Evolutionary conservation across 179 eudicot genomes (phyloP), one percentile per base, ranked within the genome.

Genomic region (Pouteria campechiana): DNA sequence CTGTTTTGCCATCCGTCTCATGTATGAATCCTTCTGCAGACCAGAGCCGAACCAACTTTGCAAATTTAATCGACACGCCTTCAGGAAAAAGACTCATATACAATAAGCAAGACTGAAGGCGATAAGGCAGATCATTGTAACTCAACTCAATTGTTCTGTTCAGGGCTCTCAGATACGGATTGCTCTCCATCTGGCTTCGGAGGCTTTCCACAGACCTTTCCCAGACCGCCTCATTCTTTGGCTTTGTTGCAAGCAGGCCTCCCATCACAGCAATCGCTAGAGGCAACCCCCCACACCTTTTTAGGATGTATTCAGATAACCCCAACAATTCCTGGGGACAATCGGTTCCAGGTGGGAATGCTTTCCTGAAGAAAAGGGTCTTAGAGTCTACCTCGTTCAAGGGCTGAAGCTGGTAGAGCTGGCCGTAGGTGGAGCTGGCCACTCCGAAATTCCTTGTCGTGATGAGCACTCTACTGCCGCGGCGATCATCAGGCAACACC

Each of bases 11-110:
- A 5, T 16, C 38, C 10, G 11, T 45, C 15, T 6, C 25, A 21
- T 37, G 23, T 14, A 55, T 52, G 24, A 55, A 55, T 12, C 53
- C 39, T 38, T 55, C 52, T 7, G 53, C 46, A 3, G 46, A 20
- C 61, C 52, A 55, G 35, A 36, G 23, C 14, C 39, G 19, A n/a
- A 36, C 6, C 7, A 55, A n/a, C 8, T 20, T n/a, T 20, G 5
- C 17, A 9, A 14, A 25, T 5, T 18, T 17, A 14, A 55, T 45
- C 14, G 12, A 1, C 15, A 27, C 14, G 28, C 46, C 52, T 16
- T 55, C 38, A 1, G 61, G 52, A 23, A 46, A 37, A 10, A 28
- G 27, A 14, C 61, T 37, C 14, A 46, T 10, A 17, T 55, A 46
- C 45, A 38, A 3, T 3, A 45, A 46, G 23, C 61, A 55, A 18